Percentiles rank a stretch among this genome's conserved stretches.
Evolutionary conservation across 371 early-diverging fungal genomes (phyloP).

Genomic region (Mortierella sp.): DNA sequence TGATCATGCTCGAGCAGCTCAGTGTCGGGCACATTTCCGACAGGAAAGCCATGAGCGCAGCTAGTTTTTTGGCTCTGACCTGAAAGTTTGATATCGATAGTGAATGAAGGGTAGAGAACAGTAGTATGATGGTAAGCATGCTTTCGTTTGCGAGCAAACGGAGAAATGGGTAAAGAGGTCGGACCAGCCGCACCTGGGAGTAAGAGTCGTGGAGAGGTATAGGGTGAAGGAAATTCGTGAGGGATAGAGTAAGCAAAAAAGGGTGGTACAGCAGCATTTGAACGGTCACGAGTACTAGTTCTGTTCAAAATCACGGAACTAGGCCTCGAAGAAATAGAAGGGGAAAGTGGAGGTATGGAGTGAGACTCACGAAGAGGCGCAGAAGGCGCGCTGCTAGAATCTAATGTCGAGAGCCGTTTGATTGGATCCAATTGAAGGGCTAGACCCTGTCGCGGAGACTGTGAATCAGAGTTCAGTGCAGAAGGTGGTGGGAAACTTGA

Average conservation of each 20-base stretch:
- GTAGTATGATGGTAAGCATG: constrained; percentile 35
- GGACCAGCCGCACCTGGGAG: constrained; percentile 49
- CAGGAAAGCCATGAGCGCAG: constrained; percentile 26
- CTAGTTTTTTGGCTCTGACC: constrained; percentile 18
- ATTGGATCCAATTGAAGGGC: constrained; percentile 22
- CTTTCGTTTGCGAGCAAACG: constrained; percentile 57
- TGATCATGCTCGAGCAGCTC: constrained; percentile 20
- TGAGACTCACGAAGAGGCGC: constrained; percentile 31
- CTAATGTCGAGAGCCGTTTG: constrained; percentile 18
- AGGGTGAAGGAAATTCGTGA: constrained; percentile 54
- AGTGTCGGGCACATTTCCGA: constrained; percentile 30
- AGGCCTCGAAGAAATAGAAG: constrained; percentile 29
- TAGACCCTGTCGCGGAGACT: constrained; percentile 14
- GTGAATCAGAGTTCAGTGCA: background rate
- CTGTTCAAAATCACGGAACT: constrained; percentile 37
- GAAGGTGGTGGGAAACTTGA: background rate
- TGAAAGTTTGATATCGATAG: constrained; percentile 40
- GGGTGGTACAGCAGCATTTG: constrained; percentile 42
- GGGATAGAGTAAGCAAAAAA: constrained; percentile 56
- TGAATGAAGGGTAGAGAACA: constrained; percentile 23
- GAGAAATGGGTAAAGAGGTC: constrained; percentile 40
- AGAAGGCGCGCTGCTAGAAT: constrained; percentile 29
- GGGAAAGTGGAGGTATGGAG: constrained; percentile 17
- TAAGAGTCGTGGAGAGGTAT: constrained; percentile 48
- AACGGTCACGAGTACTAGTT: constrained; percentile 29